These are phyloP conservation scores for Cudoniella acicularis DNA, from an alignment of 495 filamentous ascomycete genomes.

Conservation along the genomic window DNA sequence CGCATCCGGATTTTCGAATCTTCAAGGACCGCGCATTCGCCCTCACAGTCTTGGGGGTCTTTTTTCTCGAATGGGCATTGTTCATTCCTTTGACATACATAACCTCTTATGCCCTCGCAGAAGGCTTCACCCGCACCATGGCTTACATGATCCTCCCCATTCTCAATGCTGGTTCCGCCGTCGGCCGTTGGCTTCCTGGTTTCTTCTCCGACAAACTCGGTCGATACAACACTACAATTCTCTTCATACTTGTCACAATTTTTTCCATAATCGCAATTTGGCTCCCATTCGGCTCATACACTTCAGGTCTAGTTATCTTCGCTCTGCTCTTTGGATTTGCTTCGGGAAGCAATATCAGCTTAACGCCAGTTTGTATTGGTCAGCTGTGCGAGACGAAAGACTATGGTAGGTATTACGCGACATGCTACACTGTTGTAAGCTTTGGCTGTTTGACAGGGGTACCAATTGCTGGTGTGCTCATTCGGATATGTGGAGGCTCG, in stretches of 20 bases:
- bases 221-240: constrained; percentile 56
- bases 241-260: constrained; percentile 59
- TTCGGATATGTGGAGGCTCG: neutral
- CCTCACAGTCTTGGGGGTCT: constrained; percentile 55
- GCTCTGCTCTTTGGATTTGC: constrained; percentile 77
- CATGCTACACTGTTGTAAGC: neutral
- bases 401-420: neutral
- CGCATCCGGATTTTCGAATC: constrained; percentile 49
- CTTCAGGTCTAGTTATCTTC: constrained; percentile 64
- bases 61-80: constrained; percentile 67
- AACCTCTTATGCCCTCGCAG: constrained; percentile 50
- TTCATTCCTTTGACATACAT: constrained; percentile 73
- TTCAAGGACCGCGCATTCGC: constrained; percentile 43
- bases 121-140: constrained; percentile 45
- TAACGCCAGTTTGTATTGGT: constrained; percentile 86
- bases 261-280: constrained; percentile 69
- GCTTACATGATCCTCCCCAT: constrained; percentile 62
- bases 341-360: constrained; percentile 74
- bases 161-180: constrained; percentile 63
- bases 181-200: constrained; percentile 64
- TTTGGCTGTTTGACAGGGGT: neutral
- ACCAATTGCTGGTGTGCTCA: neutral
- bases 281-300: constrained; percentile 60
- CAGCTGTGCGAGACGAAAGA: constrained; percentile 37
- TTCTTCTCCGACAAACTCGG: constrained; percentile 55